Conservation (phyloP, 208 protist genomes). For the Vickermania spadyakhi region DNA sequence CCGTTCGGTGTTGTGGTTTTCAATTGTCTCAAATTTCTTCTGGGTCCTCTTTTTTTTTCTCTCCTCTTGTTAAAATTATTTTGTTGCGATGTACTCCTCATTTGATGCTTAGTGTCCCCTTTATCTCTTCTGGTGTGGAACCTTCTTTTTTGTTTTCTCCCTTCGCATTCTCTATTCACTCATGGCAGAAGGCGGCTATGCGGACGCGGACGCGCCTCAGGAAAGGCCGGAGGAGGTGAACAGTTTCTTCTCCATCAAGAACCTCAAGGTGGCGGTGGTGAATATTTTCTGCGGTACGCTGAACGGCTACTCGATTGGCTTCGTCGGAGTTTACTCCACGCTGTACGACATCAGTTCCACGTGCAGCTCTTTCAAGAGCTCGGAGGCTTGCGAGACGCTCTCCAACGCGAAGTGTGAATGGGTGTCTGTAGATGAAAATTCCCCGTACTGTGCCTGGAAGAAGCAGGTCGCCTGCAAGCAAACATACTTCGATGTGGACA, state of each 20-base stretch:
- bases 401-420: slow-evolving; percentile 49
- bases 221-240: slow-evolving; percentile 6
- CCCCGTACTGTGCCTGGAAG: slow-evolving; percentile 27
- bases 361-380: slow-evolving; percentile 28
- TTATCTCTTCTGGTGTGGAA: not conserved
- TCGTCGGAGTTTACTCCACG: slow-evolving; percentile 57
- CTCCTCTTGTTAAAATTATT: not conserved
- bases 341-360: slow-evolving; percentile 48
- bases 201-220: not conserved
- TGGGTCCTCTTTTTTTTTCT: not conserved
- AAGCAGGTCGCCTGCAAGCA: slow-evolving; percentile 2
- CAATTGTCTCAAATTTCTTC: not conserved
- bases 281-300: slow-evolving; percentile 32
- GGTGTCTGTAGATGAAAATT: slow-evolving; percentile 3
- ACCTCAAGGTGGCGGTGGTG: slow-evolving; percentile 44
- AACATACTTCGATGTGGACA: slow-evolving; percentile 14
- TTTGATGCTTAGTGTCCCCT: not conserved
- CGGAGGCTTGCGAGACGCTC: slow-evolving; percentile 26
- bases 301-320: slow-evolving; percentile 69
- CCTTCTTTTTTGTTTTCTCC: not conserved
- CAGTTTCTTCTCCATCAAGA: slow-evolving; percentile 28
- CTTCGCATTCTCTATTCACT: not conserved
- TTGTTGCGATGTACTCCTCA: not conserved
- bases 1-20: not conserved
- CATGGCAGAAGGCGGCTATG: not conserved